Evolutionary conservation across 2,329 filamentous ascomycete genomes (phyloP).

Genomic region (Fusarium goolgardi): DNA sequence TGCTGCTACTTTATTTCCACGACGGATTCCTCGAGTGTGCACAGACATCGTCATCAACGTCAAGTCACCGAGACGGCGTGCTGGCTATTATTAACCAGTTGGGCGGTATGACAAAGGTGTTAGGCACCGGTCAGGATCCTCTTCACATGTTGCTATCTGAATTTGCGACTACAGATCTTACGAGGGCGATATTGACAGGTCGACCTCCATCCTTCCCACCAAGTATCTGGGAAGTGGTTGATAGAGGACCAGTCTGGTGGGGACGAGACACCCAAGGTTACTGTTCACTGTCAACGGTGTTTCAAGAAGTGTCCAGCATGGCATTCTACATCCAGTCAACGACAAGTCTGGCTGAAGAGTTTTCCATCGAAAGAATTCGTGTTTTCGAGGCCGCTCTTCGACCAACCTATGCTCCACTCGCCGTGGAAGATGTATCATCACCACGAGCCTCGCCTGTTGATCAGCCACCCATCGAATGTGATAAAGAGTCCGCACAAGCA

Average conservation of each 20-base stretch:
- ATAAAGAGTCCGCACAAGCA: slow-evolving; percentile 50
- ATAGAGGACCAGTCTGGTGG: slow-evolving; percentile 57
- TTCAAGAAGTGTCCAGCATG: slow-evolving; percentile 49
- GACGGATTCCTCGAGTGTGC: slow-evolving; percentile 54
- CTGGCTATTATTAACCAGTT: slow-evolving; percentile 52
- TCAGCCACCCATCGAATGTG: slow-evolving; percentile 14
- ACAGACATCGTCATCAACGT: slow-evolving; percentile 49
- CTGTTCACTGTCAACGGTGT: slow-evolving; percentile 51
- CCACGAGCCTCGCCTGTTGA: background rate
- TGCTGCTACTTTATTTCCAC: slow-evolving; percentile 57
- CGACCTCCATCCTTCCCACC: slow-evolving; percentile 53
- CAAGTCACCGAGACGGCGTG: slow-evolving; percentile 53
- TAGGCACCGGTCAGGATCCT: slow-evolving; percentile 45
- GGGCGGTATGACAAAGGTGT: slow-evolving; percentile 45
- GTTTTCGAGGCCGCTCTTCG: slow-evolving; percentile 46
- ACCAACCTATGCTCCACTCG: slow-evolving; percentile 46
- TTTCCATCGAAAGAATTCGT: slow-evolving; percentile 48
- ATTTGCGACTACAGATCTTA: slow-evolving; percentile 58
- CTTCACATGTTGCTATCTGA: slow-evolving; percentile 57
- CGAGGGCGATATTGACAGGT: slow-evolving; percentile 55
- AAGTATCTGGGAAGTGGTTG: slow-evolving; percentile 54
- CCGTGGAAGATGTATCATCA: slow-evolving; percentile 40
- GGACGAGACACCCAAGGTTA: slow-evolving; percentile 52
- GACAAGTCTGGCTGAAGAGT: slow-evolving; percentile 28
- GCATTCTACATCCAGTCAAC: slow-evolving; percentile 47